Conservation (phyloP, 345 rosid genomes). For the Cardamine resedifolia region DNA sequence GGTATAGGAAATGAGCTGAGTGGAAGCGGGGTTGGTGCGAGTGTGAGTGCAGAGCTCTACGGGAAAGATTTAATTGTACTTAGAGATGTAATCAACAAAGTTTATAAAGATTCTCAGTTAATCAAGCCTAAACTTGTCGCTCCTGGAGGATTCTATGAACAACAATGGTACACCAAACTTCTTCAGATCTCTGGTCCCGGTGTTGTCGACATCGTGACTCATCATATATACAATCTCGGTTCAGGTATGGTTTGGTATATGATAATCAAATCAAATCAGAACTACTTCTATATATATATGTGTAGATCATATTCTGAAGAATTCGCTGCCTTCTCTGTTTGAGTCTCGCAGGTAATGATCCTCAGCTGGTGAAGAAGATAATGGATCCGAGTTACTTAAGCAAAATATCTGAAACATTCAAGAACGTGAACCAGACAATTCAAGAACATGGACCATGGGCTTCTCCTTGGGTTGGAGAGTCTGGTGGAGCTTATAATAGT, state of each 20-base stretch:
- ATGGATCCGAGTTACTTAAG: constrained; percentile 68
- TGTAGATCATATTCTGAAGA: constrained; percentile 1
- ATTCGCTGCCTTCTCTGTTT: neutral
- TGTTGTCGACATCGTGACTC: constrained; percentile 61
- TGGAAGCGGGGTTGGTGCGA: constrained; percentile 83
- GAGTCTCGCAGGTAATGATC: constrained; percentile 71
- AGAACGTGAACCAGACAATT: constrained; percentile 53
- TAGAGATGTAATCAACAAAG: constrained; percentile 50
- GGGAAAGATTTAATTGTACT: constrained; percentile 75
- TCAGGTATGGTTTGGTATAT: constrained; percentile 47
- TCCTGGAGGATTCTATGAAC: constrained; percentile 91
- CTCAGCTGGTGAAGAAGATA: constrained; percentile 67
- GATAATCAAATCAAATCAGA: constrained; percentile 1
- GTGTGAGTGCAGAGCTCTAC: constrained; percentile 69
- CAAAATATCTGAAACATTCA: constrained; percentile 57
- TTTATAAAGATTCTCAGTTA: constrained; percentile 50
- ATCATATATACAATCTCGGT: constrained; percentile 96
- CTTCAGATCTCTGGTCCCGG: constrained; percentile 74
- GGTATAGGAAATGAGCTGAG: constrained; percentile 82
- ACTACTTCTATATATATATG: neutral
- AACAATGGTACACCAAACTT: constrained; percentile 68
- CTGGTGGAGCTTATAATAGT: constrained; percentile 97
- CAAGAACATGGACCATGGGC: constrained; percentile 77
- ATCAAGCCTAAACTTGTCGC: constrained; percentile 66
- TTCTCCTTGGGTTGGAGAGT: constrained; percentile 97